Conservation (phyloP, 2,329 filamentous ascomycete genomes). For the Aspergillus sp. region DNA sequence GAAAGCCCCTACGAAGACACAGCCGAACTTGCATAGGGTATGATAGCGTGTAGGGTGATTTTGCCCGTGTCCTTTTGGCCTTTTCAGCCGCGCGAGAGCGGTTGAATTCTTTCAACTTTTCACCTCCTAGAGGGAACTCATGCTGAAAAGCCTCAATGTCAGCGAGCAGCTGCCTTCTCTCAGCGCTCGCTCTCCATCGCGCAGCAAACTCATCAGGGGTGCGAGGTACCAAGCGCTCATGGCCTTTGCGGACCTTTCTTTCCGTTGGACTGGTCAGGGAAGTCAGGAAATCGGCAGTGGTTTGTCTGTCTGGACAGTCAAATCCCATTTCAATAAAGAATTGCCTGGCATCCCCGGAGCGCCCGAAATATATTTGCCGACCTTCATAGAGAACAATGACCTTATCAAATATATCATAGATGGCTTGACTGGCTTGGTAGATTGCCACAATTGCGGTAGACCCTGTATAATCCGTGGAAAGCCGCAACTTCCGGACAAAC, state of each 20-base stretch:
- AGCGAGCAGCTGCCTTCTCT: conserved; percentile 43
- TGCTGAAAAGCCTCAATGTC: conserved; percentile 45
- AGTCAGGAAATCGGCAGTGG: conserved; percentile 69
- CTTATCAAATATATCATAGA: conserved; percentile 67
- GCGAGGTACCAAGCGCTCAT: conserved; percentile 63
- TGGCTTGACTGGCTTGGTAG: conserved; percentile 51
- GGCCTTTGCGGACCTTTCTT: conserved; percentile 57
- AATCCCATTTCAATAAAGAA: conserved; percentile 73
- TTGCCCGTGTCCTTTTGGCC: conserved; percentile 52
- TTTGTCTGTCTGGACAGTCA: conserved; percentile 66
- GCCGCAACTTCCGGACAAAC: conserved; percentile 54
- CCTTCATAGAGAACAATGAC: conserved; percentile 71
- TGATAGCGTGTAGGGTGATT: conserved; percentile 80
- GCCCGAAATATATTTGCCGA: conserved; percentile 73
- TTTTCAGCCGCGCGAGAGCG: conserved; percentile 44
- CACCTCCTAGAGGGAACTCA: conserved; percentile 38
- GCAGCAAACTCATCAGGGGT: conserved; percentile 69
- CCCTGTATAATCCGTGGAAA: conserved; percentile 51
- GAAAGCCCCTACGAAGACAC: conserved; percentile 77
- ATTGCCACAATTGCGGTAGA: conserved; percentile 56
- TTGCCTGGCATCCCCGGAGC: conserved; percentile 57
- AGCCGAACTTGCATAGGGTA: conserved; percentile 73
- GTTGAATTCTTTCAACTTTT: conserved; percentile 39
- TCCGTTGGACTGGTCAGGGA: conserved; percentile 67
- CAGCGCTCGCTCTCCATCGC: conserved; percentile 55